These are phyloP conservation scores for Cercospora zeina DNA, from an alignment of 2,329 filamentous ascomycete species.

Conservation along the genomic window DNA sequence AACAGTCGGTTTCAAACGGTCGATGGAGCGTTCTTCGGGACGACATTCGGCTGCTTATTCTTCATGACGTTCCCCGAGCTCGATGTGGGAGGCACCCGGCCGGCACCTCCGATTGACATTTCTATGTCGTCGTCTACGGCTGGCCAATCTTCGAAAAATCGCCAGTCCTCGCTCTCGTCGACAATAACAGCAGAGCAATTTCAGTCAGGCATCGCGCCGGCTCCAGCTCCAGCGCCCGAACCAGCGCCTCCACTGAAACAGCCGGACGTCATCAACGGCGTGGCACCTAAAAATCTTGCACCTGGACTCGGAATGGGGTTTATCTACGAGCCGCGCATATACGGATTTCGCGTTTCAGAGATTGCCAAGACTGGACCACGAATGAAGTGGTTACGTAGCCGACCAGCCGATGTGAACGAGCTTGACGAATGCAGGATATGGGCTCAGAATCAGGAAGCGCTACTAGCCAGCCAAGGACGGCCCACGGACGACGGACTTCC, in stretches of 20 bases:
- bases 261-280: constrained; percentile 71
- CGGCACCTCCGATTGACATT: constrained; percentile 18
- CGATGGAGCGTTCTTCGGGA: constrained; percentile 96
- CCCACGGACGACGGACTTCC: constrained; percentile 18
- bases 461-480: constrained; percentile 15
- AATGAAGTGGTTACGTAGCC: constrained; percentile 93
- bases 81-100: constrained; percentile 61
- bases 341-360: constrained; percentile 93
- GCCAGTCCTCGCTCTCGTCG: constrained; percentile 35
- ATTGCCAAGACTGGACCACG: constrained; percentile 83
- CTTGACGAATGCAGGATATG: constrained; percentile 68
- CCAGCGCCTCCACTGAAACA: constrained; percentile 45
- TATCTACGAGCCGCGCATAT: constrained; percentile 94
- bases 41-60: constrained; percentile 94
- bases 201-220: constrained; percentile 29
- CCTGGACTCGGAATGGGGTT: constrained; percentile 78
- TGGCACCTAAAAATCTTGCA: constrained; percentile 81
- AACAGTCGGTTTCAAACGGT: constrained; percentile 97
- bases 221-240: constrained; percentile 12
- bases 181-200: constrained; percentile 39
- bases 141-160: constrained; percentile 26
- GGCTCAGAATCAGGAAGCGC: constrained; percentile 33
- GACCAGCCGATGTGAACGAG: constrained; percentile 75
- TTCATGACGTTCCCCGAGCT: constrained; percentile 98
- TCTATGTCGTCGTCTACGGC: constrained; percentile 24